These are phyloP conservation scores for Flammula alnicola DNA, from an alignment of 1,284 basidiomycete genomes.

Conservation along the genomic window DNA sequence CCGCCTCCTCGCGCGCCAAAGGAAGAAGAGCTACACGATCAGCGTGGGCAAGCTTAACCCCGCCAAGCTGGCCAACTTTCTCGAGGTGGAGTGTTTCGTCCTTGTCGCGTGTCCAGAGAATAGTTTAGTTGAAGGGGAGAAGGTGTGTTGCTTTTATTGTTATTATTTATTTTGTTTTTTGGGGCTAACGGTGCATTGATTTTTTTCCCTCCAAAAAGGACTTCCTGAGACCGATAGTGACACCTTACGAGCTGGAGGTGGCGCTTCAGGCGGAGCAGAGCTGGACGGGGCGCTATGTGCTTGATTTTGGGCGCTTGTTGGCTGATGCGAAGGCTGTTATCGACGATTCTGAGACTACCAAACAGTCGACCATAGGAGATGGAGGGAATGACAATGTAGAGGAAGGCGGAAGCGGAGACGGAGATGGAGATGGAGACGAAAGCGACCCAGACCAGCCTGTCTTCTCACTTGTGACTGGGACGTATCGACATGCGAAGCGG, in stretches of 20 bases:
- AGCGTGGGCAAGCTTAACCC: slow-evolving; percentile 96
- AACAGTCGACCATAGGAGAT: no score
- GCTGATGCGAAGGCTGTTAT: slow-evolving; percentile 33
- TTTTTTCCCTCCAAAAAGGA: no score
- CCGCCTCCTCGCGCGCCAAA: slow-evolving; percentile 59
- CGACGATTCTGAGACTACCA: slow-evolving; percentile 25
- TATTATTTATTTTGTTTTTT: no score
- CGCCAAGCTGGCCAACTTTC: slow-evolving; percentile 94
- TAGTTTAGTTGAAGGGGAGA: slow-evolving; percentile 56
- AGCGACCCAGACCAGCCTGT: slow-evolving; percentile 66
- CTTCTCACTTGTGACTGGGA: slow-evolving; percentile 89
- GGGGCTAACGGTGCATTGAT: no score
- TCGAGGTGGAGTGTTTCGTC: slow-evolving; percentile 96
- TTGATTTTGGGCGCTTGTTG: slow-evolving; percentile 81
- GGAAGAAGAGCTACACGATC: slow-evolving; percentile 93
- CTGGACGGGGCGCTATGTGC: slow-evolving; percentile 84
- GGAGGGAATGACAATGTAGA: no score
- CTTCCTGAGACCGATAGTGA: slow-evolving; percentile 90
- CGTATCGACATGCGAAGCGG: slow-evolving; percentile 78
- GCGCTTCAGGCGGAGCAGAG: slow-evolving; percentile 71
- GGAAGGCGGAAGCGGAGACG: no score
- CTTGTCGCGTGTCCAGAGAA: slow-evolving; percentile 96
- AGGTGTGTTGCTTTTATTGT: slow-evolving; percentile 10
- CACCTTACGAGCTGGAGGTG: slow-evolving; percentile 90
- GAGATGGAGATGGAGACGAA: no score